Evolutionary conservation across 768 basidiomycete genomes (phyloP).

Genomic region (Lactarius sanguifluus): DNA sequence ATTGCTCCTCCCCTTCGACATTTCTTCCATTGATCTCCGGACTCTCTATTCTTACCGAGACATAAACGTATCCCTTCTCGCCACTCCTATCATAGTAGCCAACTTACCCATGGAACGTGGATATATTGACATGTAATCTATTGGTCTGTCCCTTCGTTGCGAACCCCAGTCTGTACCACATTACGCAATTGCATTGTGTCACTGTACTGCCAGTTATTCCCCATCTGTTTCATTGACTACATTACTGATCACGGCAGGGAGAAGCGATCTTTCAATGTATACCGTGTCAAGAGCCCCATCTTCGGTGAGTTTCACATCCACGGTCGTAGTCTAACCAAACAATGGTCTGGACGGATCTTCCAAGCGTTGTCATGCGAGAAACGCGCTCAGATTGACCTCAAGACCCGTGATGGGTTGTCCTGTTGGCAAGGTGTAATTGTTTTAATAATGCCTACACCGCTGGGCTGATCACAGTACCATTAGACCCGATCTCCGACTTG

Average conservation of each 20-base stretch:
- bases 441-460: neutral
- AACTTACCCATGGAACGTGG: neutral
- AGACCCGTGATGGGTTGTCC: slow-evolving; percentile 68
- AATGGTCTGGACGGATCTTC: slow-evolving; percentile 36
- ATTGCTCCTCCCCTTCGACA: slow-evolving; percentile 28
- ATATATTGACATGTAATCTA: neutral
- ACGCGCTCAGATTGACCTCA: slow-evolving; percentile 67
- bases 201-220: neutral
- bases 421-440: slow-evolving; percentile 30
- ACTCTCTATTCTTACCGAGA: neutral
- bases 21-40: slow-evolving; percentile 13
- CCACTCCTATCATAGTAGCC: neutral
- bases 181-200: neutral
- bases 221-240: neutral
- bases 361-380: slow-evolving; percentile 62
- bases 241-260: neutral
- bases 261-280: neutral
- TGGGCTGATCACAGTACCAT: slow-evolving; percentile 47
- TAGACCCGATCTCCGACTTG: slow-evolving; percentile 65
- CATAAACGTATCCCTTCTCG: neutral
- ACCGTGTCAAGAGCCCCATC: neutral
- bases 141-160: neutral
- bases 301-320: neutral
- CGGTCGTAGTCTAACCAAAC: slow-evolving; percentile 29
- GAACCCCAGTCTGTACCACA: too few species aligned